phyloP scores from a whole-genome alignment of 176 grass and related monocot genomes.

The Hordeum vulgare region MorexV3_pseudomolecules_assembly NC_058518.1:479246781-479247280 shows the following conservation, averaged over 20 bases:
- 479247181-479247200: conserved; percentile 73
- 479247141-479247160: conserved; percentile 73
- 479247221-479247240: conserved; percentile 91
- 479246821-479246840: too few species aligned
- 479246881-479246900: not conserved
- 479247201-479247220: conserved; percentile 76
- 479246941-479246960: not conserved
- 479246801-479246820: too few species aligned
- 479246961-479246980: not conserved
- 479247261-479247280: conserved; percentile 23
- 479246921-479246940: not conserved
- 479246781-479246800: too few species aligned
- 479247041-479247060: not conserved
- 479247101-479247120: not conserved
- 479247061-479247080: not conserved
- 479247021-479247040: not conserved
- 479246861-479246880: not conserved
- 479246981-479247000: not conserved
- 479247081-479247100: not conserved
- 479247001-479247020: not conserved
- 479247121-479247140: conserved; percentile 93
- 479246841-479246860: not conserved
- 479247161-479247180: conserved; percentile 87
- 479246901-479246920: not conserved
- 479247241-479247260: conserved; percentile 61